Evolutionary conservation across 1,284 basidiomycete species (phyloP).

Genomic region (Cryptococcus maquisensis): DNA sequence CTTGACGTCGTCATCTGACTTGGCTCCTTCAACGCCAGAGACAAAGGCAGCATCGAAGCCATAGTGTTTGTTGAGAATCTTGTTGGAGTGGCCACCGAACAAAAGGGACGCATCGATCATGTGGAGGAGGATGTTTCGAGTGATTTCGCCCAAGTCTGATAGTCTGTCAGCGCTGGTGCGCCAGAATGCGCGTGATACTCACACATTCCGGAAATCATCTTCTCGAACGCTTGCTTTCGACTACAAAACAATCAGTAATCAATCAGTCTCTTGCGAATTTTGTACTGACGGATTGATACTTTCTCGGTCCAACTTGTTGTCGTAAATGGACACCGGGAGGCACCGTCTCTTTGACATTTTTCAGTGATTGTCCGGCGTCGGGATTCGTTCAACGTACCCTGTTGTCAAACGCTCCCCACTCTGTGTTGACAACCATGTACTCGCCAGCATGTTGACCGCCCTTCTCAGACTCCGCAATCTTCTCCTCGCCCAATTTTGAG

Average conservation of each 20-base stretch:
- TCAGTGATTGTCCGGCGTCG: not conserved
- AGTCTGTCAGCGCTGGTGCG: not conserved
- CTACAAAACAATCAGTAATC: conserved; percentile 20
- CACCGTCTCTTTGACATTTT: conserved; percentile 60
- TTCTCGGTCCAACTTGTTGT: conserved; percentile 86
- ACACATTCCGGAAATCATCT: conserved; percentile 98
- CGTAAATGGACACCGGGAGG: conserved; percentile 85
- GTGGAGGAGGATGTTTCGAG: conserved; percentile 77
- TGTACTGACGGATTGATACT: conserved; percentile 74
- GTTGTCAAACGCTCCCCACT: conserved; percentile 97
- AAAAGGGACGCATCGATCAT: conserved; percentile 71
- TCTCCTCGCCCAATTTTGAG: conserved; percentile 66
- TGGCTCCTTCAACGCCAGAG: conserved; percentile 69
- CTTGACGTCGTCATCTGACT: conserved; percentile 45
- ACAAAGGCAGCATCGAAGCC: conserved; percentile 90
- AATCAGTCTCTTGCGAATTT: not conserved
- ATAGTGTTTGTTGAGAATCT: conserved; percentile 77
- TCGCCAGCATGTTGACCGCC: conserved; percentile 53
- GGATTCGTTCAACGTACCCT: conserved; percentile 55
- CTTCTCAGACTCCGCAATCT: conserved; percentile 53
- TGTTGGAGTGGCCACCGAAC: conserved; percentile 73
- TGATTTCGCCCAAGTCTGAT: conserved; percentile 80
- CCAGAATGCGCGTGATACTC: conserved; percentile 16
- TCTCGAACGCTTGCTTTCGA: conserved; percentile 90
- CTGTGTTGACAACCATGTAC: conserved; percentile 92